phyloP scores from a whole-genome alignment of 306 rosid genomes.

The Rosa persica region DNA sequence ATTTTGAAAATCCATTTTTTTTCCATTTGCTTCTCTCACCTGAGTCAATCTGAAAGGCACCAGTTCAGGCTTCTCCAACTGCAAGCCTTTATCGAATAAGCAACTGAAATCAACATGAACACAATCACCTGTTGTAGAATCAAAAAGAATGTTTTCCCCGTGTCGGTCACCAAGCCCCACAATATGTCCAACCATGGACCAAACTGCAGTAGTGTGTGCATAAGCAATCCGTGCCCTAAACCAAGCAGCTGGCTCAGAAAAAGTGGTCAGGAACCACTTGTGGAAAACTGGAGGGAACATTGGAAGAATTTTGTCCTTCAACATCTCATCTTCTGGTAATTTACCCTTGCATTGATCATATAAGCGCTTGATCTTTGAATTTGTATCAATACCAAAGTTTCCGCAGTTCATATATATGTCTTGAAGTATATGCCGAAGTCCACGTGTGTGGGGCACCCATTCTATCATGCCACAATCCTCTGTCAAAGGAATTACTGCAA shows the following conservation, averaged over 20 bases:
- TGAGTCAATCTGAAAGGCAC: slow-evolving; percentile 96
- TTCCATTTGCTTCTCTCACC: slow-evolving; percentile 46
- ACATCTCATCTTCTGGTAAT: slow-evolving; percentile 80
- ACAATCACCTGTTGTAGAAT: slow-evolving; percentile 93
- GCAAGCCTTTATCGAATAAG: slow-evolving; percentile 95
- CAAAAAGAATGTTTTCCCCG: slow-evolving; percentile 95
- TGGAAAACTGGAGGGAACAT: slow-evolving; percentile 95
- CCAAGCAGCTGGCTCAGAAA: slow-evolving; percentile 99
- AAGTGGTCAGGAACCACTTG: slow-evolving; percentile 87
- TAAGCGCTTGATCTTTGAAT: slow-evolving; percentile 80
- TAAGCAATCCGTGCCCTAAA: slow-evolving; percentile 90
- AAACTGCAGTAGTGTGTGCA: slow-evolving; percentile 98
- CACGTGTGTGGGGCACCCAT: slow-evolving; percentile 97
- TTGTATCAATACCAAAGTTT: slow-evolving; percentile 81
- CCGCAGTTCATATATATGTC: slow-evolving; percentile 81
- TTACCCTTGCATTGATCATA: slow-evolving; percentile 91
- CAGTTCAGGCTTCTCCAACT: slow-evolving; percentile 96
- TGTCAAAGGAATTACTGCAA: slow-evolving; percentile 92
- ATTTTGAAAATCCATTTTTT: background rate
- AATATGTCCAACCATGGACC: slow-evolving; percentile 99
- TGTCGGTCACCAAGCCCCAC: slow-evolving; percentile 98
- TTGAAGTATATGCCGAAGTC: slow-evolving; percentile 89
- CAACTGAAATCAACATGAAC: slow-evolving; percentile 99
- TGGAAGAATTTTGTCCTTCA: slow-evolving; percentile 82
- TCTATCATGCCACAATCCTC: slow-evolving; percentile 99